Percentiles rank a stretch among this genome's conserved stretches.
Conservation (phyloP, 441 rosid species). For the Hypseocharis bilobata region DNA sequence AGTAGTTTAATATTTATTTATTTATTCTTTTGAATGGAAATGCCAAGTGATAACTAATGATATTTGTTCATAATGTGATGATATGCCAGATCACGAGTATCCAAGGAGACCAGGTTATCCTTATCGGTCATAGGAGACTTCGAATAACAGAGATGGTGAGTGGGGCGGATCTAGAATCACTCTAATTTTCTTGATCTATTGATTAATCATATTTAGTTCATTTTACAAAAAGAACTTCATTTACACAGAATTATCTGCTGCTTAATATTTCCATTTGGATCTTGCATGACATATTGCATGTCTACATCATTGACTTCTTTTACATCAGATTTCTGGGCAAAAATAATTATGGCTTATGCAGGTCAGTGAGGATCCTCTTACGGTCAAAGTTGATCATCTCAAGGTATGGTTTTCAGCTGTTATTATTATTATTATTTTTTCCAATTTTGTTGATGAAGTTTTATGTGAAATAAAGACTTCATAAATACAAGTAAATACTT, state of each 20-base stretch:
- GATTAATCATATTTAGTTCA: neutral
- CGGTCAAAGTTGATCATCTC: constrained; percentile 92
- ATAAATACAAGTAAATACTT: constrained; percentile 13
- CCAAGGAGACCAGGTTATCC: constrained; percentile 86
- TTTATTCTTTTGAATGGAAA: neutral
- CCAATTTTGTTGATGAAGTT: constrained; percentile 10
- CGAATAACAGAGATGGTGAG: constrained; percentile 84
- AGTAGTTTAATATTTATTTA: neutral
- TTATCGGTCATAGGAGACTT: constrained; percentile 88
- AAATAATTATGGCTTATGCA: constrained; percentile 25
- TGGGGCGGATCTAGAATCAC: constrained; percentile 1
- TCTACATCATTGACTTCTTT: neutral
- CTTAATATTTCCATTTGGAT: neutral
- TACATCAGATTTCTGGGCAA: constrained; percentile 18
- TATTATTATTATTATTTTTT: no score
- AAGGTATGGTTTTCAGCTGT: constrained; percentile 42
- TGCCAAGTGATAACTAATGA: neutral
- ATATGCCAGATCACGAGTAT: constrained; percentile 70
- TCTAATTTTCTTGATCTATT: constrained; percentile 3
- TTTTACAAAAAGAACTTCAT: no score
- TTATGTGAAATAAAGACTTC: neutral
- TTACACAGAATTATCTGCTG: neutral
- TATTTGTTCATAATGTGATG: constrained; percentile 16
- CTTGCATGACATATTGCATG: neutral
- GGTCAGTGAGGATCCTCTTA: constrained; percentile 90